Base-by-base conservation (phyloP, 2,329 filamentous ascomycete species). In the Ophiostoma pallidulum region DNA sequence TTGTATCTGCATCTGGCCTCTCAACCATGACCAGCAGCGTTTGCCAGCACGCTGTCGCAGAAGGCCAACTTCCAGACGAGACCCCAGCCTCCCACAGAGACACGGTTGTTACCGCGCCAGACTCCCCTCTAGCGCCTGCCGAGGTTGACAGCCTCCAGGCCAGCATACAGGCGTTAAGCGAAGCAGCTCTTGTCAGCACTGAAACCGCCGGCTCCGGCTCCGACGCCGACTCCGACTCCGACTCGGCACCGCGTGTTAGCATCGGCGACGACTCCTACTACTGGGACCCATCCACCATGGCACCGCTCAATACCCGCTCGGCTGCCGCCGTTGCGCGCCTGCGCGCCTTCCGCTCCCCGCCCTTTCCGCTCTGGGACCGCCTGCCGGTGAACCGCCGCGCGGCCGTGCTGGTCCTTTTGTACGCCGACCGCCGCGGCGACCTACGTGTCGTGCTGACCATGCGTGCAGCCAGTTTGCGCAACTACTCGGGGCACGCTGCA, bases 351-450 rank as follows among this genome's bases (percentile, higher is more conserved):
- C 72, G 68, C 49, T 72, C 80, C 16, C 79, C 79, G 2, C 65
- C 75, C 3, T 81, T 82, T 56, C 69, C 78, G 10, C 61, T 75
- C 49, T 84, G 80, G 80, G 74, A 81, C 58, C 65, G 65, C 18
- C 68, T 84, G 24, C 79, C 80, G 3, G 65, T 74, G 13, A 77
- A 71, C 54, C 78, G 86, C 52, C 80, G 89, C 55, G 91, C 91
- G 13, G 90, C 91, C 20, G 91, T 97, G 35, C 69, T 97, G 46
- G 75, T 97, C 41, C 74, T 97, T 45, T 75, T 97, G 2, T 96
- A 92, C 62, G 87, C 89, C 31, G 91, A 96, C 64, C 75, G 77
- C 37, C 72, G 75, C 53, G 91, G 91, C 35, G 85, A 94, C 56
- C 69, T 97, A 50, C 77, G 79, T 16, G 78, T 84, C 43, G 80